Evolutionary conservation across 73 alveolate genomes (phyloP).

Genomic region (Paraurostyla sp.): DNA sequence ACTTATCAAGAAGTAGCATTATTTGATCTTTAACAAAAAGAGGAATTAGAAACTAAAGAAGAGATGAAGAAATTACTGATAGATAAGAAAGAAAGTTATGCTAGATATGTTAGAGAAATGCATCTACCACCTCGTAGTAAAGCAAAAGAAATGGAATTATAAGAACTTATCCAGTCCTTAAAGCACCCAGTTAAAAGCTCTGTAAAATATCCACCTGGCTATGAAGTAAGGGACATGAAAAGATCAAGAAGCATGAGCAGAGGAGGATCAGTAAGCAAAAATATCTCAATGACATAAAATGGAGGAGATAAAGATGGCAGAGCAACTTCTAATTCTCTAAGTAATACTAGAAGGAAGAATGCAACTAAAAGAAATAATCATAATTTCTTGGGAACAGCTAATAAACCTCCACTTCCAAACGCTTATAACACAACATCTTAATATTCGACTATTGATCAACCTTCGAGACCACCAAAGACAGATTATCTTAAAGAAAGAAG

Average conservation of each 20-base stretch:
- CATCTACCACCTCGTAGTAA: constrained; percentile 34
- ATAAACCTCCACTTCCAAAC: constrained; percentile 28
- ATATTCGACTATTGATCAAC: neutral
- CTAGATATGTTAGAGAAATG: constrained; percentile 51
- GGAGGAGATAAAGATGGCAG: neutral
- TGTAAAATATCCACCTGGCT: constrained; percentile 33
- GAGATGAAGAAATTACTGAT: constrained; percentile 32
- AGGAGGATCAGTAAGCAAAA: neutral
- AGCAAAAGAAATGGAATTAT: constrained; percentile 25
- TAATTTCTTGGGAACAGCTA: neutral
- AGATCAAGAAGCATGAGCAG: constrained; percentile 21
- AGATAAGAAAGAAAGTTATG: constrained; percentile 50
- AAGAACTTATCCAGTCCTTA: constrained; percentile 9
- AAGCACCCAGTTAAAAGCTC: constrained; percentile 67
- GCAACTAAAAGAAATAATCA: neutral
- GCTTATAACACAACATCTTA: neutral
- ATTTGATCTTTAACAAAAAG: neutral
- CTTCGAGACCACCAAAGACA: neutral
- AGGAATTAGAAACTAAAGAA: constrained; percentile 30
- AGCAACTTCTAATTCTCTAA: neutral
- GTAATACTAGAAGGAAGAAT: neutral
- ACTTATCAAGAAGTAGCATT: constrained; percentile 55
- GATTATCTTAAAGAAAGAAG: constrained; percentile 66
- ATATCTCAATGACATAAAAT: neutral
- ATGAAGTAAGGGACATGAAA: neutral